Conservation (phyloP, 305 asterid species). For the Striga hermonthica region DNA sequence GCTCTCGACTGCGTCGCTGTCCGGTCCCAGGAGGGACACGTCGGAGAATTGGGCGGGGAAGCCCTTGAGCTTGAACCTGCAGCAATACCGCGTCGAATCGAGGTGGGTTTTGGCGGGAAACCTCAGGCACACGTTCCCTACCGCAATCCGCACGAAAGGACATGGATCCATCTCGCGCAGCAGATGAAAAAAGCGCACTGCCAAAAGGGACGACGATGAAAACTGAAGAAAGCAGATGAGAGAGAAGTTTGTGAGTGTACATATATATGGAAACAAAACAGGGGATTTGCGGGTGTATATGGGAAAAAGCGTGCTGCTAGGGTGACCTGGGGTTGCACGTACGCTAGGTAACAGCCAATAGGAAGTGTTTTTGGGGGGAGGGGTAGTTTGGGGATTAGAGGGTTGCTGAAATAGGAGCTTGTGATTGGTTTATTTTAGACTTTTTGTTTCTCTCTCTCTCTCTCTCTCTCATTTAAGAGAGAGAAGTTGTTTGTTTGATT, state of each 20-base stretch:
- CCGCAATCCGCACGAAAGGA: slow-evolving; percentile 70
- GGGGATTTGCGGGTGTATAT: too few species aligned
- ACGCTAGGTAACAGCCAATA: slow-evolving; percentile 50
- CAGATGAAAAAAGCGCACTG: neutral
- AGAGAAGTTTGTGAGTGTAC: slow-evolving; percentile 14
- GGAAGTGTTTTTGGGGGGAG: slow-evolving; percentile 22
- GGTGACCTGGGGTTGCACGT: slow-evolving; percentile 80
- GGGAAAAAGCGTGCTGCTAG: slow-evolving; percentile 55
- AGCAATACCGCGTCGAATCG: slow-evolving; percentile 36
- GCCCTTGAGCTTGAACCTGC: slow-evolving; percentile 68
- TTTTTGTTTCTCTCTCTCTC: neutral
- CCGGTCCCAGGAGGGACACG: slow-evolving; percentile 36
- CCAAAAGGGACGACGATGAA: neutral
- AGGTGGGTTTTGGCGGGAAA: slow-evolving; percentile 33
- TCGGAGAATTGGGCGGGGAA: slow-evolving; percentile 49
- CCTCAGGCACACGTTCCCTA: slow-evolving; percentile 54
- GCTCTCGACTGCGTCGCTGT: slow-evolving; percentile 48
- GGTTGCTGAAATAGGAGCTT: neutral
- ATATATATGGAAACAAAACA: slow-evolving; percentile 6
- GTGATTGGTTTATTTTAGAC: slow-evolving; percentile 9
- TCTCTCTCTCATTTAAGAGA: neutral
- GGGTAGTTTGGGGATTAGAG: slow-evolving; percentile 26
- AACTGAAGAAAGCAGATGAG: neutral
- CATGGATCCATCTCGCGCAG: slow-evolving; percentile 77
- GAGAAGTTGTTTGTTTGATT: neutral